Conservation (phyloP, 2,329 filamentous ascomycete genomes). For the Colletotrichum abscissum region DNA sequence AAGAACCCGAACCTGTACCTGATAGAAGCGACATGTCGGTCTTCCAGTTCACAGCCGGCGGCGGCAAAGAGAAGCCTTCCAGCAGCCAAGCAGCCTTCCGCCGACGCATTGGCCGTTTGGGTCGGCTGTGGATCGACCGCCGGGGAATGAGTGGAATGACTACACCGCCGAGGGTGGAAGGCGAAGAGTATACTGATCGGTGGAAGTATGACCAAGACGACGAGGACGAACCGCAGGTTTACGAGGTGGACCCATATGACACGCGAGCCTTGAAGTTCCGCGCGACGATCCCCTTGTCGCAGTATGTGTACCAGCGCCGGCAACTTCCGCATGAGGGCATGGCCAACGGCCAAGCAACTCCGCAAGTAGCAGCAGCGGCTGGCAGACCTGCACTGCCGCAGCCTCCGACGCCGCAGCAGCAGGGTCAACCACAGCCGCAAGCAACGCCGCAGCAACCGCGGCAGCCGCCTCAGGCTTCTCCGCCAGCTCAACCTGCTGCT, state of each 20-base stretch:
- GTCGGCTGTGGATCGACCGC: slow-evolving; percentile 89
- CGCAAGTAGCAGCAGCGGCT: slow-evolving; percentile 20
- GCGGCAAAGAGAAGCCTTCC: slow-evolving; percentile 51
- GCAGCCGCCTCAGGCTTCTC: slow-evolving; percentile 13
- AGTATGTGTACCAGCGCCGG: slow-evolving; percentile 53
- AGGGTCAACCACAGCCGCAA: slow-evolving; percentile 34
- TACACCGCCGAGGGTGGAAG: slow-evolving; percentile 58
- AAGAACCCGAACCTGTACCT: slow-evolving; percentile 47
- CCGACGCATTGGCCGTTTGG: slow-evolving; percentile 84
- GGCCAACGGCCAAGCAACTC: slow-evolving; percentile 34
- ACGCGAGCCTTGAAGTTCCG: slow-evolving; percentile 70
- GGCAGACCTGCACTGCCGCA: slow-evolving; percentile 38
- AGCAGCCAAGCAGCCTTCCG: slow-evolving; percentile 75
- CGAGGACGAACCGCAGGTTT: slow-evolving; percentile 80
- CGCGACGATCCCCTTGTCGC: slow-evolving; percentile 65
- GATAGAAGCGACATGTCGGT: slow-evolving; percentile 48
- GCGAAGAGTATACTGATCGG: slow-evolving; percentile 66
- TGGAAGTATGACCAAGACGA: slow-evolving; percentile 93
- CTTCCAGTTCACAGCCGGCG: slow-evolving; percentile 59
- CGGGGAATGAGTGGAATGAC: slow-evolving; percentile 77
- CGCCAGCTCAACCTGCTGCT: slow-evolving; percentile 15
- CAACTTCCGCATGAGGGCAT: slow-evolving; percentile 43
- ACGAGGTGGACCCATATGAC: slow-evolving; percentile 80
- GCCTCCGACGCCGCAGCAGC: slow-evolving; percentile 39
- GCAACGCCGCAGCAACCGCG: slow-evolving; percentile 38